phyloP scores from a whole-genome alignment of 768 basidiomycete species.

The Sporobolomyces roseus region DNA sequence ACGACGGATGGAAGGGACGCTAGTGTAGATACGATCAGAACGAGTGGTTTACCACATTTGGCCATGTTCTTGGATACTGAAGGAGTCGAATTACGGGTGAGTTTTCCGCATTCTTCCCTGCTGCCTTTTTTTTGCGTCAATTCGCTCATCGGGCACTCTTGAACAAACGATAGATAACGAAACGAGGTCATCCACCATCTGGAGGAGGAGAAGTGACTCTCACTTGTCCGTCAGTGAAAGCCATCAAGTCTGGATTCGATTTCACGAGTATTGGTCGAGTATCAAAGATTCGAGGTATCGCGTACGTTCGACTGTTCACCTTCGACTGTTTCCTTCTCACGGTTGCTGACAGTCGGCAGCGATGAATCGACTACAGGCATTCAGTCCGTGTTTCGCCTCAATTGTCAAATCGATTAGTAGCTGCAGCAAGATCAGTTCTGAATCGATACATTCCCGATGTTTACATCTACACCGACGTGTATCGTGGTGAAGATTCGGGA shows the following conservation, averaged over 20 bases:
- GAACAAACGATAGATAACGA: conserved; percentile 67
- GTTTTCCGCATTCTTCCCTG: conserved; percentile 35
- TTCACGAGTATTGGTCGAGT: conserved; percentile 88
- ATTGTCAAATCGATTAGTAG: conserved; percentile 96
- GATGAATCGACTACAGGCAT: conserved; percentile 57
- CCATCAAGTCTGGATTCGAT: conserved; percentile 77
- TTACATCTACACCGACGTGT: conserved; percentile 96
- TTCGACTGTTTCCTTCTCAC: neutral
- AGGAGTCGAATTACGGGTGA: conserved; percentile 78
- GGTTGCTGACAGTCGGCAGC: too few species aligned
- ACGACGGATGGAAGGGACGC: conserved; percentile 90
- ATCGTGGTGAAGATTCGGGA: conserved; percentile 94
- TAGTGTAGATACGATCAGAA: conserved; percentile 54
- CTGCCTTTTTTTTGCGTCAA: neutral
- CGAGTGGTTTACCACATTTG: conserved; percentile 41
- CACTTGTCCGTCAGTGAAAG: conserved; percentile 83
- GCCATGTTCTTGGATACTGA: conserved; percentile 70
- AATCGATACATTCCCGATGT: conserved; percentile 98
- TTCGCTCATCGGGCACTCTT: conserved; percentile 15
- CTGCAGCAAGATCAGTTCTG: conserved; percentile 81
- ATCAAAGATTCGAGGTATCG: conserved; percentile 88
- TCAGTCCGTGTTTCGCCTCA: conserved; percentile 95
- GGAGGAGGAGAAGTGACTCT: conserved; percentile 95
- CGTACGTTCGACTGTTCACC: conserved; percentile 58
- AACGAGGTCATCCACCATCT: conserved; percentile 80